Evolutionary conservation across 1,284 basidiomycete genomes (phyloP).

Genomic region (Cerrena zonata): DNA sequence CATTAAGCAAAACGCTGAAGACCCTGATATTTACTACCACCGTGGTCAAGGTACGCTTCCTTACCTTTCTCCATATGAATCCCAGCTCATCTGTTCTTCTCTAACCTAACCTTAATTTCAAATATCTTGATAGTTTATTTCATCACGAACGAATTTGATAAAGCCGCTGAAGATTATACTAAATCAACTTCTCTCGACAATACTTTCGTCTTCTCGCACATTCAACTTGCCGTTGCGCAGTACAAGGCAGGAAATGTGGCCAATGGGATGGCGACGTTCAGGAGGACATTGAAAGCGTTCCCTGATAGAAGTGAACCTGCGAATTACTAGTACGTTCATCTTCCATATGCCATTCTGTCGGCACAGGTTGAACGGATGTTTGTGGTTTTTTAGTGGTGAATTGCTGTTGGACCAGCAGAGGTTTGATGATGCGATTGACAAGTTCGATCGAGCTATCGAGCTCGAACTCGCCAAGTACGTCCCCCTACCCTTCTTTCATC

Average conservation of each 20-base stretch:
- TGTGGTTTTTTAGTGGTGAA: conserved; percentile 67
- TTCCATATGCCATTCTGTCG: background rate
- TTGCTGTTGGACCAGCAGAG: conserved; percentile 88
- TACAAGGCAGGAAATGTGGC: conserved; percentile 84
- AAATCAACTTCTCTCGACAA: conserved; percentile 83
- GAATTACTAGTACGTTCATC: conserved; percentile 78
- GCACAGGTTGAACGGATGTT: too few relatives aligned
- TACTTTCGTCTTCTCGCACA: conserved; percentile 88
- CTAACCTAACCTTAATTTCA: conserved; percentile 23
- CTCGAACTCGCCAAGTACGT: conserved; percentile 74
- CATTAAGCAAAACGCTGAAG: conserved; percentile 74
- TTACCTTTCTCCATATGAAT: background rate
- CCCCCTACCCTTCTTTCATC: background rate
- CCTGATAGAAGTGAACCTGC: conserved; percentile 79
- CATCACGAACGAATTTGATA: conserved; percentile 86
- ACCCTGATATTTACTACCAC: conserved; percentile 98
- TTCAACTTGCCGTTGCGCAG: conserved; percentile 94
- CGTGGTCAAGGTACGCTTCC: conserved; percentile 79
- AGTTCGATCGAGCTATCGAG: conserved; percentile 90
- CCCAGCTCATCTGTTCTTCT: conserved; percentile 14
- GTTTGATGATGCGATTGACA: conserved; percentile 87
- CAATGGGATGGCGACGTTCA: conserved; percentile 86
- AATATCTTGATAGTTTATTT: conserved; percentile 62
- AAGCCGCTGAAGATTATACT: conserved; percentile 86
- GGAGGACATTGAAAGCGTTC: conserved; percentile 76